Conservation (phyloP, 2,329 filamentous ascomycete species). For the Talaromyces piceae region DNA sequence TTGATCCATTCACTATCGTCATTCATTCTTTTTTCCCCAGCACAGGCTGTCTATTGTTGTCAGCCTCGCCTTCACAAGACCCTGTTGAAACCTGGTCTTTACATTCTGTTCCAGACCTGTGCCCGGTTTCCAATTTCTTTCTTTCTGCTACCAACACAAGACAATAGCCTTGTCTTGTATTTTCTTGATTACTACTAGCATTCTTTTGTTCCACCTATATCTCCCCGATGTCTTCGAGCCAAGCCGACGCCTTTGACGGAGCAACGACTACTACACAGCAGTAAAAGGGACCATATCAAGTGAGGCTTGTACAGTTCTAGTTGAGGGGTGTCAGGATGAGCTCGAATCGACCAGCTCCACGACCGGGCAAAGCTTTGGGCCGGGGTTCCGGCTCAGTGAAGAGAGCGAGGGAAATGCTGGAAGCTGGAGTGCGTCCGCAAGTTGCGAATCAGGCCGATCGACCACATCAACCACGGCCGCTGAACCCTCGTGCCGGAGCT, state of each 20-base stretch:
- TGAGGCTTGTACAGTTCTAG: not conserved
- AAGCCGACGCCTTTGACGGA: not conserved
- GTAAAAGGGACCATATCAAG: not conserved
- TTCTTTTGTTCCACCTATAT: too few relatives aligned
- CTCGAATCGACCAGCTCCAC: conserved; percentile 3
- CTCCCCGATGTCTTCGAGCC: not conserved
- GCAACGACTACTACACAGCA: not conserved
- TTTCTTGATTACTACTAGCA: too few relatives aligned
- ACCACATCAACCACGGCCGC: not conserved
- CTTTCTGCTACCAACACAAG: too few relatives aligned
- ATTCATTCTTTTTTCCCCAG: conserved; percentile 11
- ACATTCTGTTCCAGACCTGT: not conserved
- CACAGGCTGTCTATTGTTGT: not conserved
- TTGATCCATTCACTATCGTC: conserved; percentile 2
- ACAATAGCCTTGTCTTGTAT: too few relatives aligned
- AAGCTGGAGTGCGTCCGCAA: conserved; percentile 4
- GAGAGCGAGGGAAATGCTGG: conserved; percentile 9
- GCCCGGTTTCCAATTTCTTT: too few relatives aligned
- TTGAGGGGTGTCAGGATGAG: conserved; percentile 5
- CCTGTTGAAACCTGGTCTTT: not conserved
- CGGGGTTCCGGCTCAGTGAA: conserved; percentile 8
- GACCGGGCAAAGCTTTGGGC: not conserved
- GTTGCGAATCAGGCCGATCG: not conserved
- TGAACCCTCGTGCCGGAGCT: not conserved
- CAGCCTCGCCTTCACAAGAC: not conserved